Evolutionary conservation across 257 asterid genomes (phyloP).

Genomic region (Oldenlandia corymbosa): DNA sequence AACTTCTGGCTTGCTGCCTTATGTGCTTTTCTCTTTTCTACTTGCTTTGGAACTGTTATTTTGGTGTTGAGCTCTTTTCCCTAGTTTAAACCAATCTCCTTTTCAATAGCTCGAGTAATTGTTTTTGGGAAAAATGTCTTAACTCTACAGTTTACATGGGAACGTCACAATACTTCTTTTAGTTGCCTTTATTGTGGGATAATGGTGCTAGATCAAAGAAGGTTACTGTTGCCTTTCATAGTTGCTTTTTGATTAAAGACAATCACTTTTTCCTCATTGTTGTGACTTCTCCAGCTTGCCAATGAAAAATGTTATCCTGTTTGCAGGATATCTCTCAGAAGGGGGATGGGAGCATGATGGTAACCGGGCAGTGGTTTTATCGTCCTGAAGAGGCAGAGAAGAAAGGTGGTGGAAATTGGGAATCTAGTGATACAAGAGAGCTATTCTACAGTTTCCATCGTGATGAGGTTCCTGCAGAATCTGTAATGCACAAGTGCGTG

Average conservation of each 20-base stretch:
- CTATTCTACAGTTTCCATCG: conserved; percentile 77
- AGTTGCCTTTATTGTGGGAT: not conserved
- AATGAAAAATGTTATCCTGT: conserved; percentile 6
- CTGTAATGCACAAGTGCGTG: conserved; percentile 85
- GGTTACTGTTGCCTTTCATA: not conserved
- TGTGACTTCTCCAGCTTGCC: conserved; percentile 4
- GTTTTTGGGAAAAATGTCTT: not conserved
- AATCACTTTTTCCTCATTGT: not conserved
- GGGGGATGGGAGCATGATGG: conserved; percentile 40
- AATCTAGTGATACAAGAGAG: conserved; percentile 59
- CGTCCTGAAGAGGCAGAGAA: conserved; percentile 87
- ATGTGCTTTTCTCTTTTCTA: not conserved
- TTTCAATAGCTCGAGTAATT: not conserved
- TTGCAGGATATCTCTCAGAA: conserved; percentile 57
- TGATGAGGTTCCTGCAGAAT: conserved; percentile 84
- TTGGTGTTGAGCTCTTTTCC: not conserved
- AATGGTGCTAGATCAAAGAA: not conserved
- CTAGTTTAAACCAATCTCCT: not conserved
- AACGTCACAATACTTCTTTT: not conserved
- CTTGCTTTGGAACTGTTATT: not conserved
- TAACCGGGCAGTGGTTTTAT: conserved; percentile 84
- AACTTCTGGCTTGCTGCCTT: not conserved
- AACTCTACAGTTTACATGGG: too few species aligned
- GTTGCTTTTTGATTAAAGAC: not conserved
- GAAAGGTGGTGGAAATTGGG: conserved; percentile 66